Evolutionary conservation across 192 early-diverging fungal species (phyloP), one percentile per base, ranked within the genome.

Genomic region (Powellomyces hirtus): DNA sequence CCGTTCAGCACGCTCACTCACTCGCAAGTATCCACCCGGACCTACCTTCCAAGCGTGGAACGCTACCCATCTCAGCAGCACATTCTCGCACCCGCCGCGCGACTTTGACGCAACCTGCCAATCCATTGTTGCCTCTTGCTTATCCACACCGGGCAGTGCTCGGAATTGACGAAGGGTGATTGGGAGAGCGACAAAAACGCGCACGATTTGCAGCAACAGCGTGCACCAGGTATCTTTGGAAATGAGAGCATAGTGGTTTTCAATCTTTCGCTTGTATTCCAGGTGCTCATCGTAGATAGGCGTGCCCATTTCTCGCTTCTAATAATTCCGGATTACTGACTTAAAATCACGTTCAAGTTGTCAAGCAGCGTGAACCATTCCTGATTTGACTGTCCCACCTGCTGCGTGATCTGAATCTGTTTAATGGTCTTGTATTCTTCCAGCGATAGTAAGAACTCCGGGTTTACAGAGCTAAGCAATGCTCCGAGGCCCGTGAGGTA

Each of bases 191-290:
- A 61, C 63, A 65, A 66, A 84, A 16, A 84, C 68, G 52, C 71
- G 68, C 10, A 81, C 61, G 29, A 80, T 78, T 63, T 84, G 83
- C 50, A 74, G 50, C 8, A 84, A 36, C 11, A 84, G 49, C 34
- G 64, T 71, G 30, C 68, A 57, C 83, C 83, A 84, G 0, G 78
- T 68, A 62, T 84, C 83, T 55, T 80, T 84, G 38, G 76, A 71
- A 37, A 82, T 66, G 6, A 77, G 33, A 6, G 11, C 30, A 73
- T 77, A 80, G 45, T 75, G 14, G 1, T 20, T 14, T 30, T 77
- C 76, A 0, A 76, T 24, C 20, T 63, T 62, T 24, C 35, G 49
- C 13, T 55, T 45, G 52, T 77, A 70, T 31, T 75, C 72, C 8
- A 72, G 34, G 4, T 60, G 40, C 58, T 80, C 75, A 34, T 81